Percentiles rank a stretch among this genome's conserved stretches.
Evolutionary conservation across 305 asterid species (phyloP).

Genomic region (Rubia balearica): DNA sequence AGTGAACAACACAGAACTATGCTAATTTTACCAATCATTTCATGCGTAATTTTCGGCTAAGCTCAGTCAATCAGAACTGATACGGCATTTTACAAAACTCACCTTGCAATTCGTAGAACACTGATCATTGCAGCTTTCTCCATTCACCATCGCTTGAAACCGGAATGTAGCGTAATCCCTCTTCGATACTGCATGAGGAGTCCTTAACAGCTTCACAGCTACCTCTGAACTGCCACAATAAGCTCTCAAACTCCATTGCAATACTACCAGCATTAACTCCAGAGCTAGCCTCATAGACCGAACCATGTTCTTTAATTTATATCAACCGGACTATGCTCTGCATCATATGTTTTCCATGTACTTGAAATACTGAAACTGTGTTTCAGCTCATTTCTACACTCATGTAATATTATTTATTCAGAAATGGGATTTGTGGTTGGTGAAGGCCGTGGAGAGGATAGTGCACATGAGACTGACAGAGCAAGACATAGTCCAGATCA

Average conservation of each 20-base stretch:
- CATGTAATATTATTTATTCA: conserved; percentile 18
- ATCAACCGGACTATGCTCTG: neutral
- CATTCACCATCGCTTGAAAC: conserved; percentile 47
- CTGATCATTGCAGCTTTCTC: conserved; percentile 34
- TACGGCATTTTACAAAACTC: conserved; percentile 4
- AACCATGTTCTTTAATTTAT: conserved; percentile 9
- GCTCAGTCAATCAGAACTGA: neutral
- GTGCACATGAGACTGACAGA: conserved; percentile 55
- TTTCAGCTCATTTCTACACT: neutral
- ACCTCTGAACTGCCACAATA: conserved; percentile 32
- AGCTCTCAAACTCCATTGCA: conserved; percentile 30
- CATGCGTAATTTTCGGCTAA: neutral
- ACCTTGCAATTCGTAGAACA: conserved; percentile 83
- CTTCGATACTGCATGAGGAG: conserved; percentile 59
- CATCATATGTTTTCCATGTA: neutral
- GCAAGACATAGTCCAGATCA: conserved; percentile 20
- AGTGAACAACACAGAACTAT: neutral
- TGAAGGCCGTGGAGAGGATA: conserved; percentile 24
- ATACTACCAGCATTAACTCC: conserved; percentile 30
- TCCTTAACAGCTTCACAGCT: conserved; percentile 45
- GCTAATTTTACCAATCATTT: neutral
- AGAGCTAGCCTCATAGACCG: conserved; percentile 29
- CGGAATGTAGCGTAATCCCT: conserved; percentile 48
- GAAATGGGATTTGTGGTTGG: conserved; percentile 36
- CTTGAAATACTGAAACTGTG: neutral